Evolutionary conservation across 495 filamentous ascomycete species (phyloP).

Genomic region (Tricharina praecox): DNA sequence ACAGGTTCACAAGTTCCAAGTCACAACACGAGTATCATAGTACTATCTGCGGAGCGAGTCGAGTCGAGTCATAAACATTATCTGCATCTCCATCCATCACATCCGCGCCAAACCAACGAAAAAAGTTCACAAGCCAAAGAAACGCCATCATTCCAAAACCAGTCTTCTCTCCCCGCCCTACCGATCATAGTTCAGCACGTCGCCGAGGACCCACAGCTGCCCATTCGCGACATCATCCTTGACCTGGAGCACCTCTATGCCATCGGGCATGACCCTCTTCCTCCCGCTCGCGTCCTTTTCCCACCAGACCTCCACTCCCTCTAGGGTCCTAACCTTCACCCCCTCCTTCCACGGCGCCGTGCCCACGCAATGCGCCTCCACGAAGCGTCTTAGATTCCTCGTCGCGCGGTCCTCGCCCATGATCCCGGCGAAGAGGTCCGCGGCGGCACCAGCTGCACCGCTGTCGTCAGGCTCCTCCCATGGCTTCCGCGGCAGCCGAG

Average conservation of each 20-base stretch:
- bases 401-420: conserved; percentile 66
- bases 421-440: conserved; percentile 60
- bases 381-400: conserved; percentile 63
- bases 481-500: conserved; percentile 66
- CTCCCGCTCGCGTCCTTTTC: conserved; percentile 56
- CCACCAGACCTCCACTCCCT: conserved; percentile 66
- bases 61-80: no score
- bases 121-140: no score
- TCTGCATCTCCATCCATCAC: no score
- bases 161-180: no score
- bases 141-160: no score
- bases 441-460: conserved; percentile 37
- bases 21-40: no score
- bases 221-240: conserved; percentile 49
- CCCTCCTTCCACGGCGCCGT: conserved; percentile 64
- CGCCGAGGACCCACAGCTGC: conserved; percentile 45
- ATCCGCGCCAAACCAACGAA: no score
- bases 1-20: no score
- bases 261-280: conserved; percentile 51
- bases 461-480: conserved; percentile 89
- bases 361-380: conserved; percentile 70
- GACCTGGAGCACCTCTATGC: conserved; percentile 43
- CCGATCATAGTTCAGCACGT: no score
- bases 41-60: no score
- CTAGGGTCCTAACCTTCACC: conserved; percentile 51